A percentile compares a stretch with the other conserved stretches of the same genome.
Conservation (phyloP, 257 asterid genomes). For the Nemophila menziesii region DNA sequence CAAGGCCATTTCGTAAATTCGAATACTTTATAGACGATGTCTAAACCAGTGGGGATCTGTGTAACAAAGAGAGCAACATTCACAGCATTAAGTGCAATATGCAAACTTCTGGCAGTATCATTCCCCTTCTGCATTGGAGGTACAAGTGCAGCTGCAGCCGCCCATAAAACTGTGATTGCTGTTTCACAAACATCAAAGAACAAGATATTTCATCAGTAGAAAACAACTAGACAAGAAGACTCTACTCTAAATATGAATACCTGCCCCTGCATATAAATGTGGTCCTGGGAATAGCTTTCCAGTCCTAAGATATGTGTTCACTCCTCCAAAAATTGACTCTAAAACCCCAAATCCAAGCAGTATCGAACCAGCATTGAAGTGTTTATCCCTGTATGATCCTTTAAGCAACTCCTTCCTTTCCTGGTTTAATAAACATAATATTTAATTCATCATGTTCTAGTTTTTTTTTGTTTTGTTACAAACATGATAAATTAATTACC, state of each 20-base stretch:
- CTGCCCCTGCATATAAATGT: conserved; percentile 87
- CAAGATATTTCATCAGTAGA: not conserved
- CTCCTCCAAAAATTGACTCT: conserved; percentile 61
- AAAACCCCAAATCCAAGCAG: conserved; percentile 75
- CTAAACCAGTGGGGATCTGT: conserved; percentile 92
- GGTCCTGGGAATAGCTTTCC: conserved; percentile 98
- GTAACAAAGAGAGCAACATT: conserved; percentile 64
- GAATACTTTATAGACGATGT: conserved; percentile 59
- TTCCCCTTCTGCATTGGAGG: conserved; percentile 95
- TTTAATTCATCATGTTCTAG: not conserved
- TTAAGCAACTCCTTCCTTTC: conserved; percentile 74
- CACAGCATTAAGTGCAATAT: conserved; percentile 50
- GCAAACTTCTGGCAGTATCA: conserved; percentile 85
- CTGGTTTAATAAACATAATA: conserved; percentile 19
- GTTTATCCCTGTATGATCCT: conserved; percentile 80
- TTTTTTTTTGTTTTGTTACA: too few relatives aligned
- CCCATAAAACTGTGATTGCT: conserved; percentile 89
- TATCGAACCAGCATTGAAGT: conserved; percentile 83
- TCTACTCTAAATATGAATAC: conserved; percentile 15
- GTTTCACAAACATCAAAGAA: conserved; percentile 10
- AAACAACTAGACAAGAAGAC: not conserved
- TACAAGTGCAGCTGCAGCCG: conserved; percentile 86
- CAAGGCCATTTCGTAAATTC: conserved; percentile 85
- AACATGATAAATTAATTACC: conserved; percentile 26
- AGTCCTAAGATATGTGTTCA: conserved; percentile 76